Percentiles rank a stretch among this genome's conserved stretches.
Conservation (phyloP, 2,329 filamentous ascomycete genomes). For the Exophiala sp. region DNA sequence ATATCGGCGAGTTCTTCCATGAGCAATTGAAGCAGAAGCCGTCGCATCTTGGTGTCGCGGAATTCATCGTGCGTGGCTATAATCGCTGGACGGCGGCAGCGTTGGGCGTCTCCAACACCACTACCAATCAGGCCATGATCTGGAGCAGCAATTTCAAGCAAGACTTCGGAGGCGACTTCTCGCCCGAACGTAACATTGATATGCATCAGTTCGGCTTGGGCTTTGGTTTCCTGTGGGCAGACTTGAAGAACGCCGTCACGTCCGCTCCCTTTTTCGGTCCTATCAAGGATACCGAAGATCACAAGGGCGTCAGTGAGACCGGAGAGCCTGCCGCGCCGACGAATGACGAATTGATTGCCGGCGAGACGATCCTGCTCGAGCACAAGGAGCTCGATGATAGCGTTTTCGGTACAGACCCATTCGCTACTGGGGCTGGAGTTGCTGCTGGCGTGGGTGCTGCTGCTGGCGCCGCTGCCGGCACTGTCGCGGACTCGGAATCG, state of each 20-base stretch:
- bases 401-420: too few species aligned
- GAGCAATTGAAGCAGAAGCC: conserved; percentile 19
- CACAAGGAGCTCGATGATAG: conserved; percentile 6
- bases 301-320: conserved; percentile 26
- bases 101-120: conserved; percentile 17
- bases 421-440: neutral
- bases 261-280: conserved; percentile 24
- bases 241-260: conserved; percentile 23
- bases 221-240: conserved; percentile 27
- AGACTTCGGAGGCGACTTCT: conserved; percentile 26
- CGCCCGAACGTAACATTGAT: conserved; percentile 22
- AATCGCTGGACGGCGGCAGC: conserved; percentile 19
- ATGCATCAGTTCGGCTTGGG: conserved; percentile 29
- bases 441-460: neutral
- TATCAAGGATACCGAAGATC: conserved; percentile 23
- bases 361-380: conserved; percentile 18
- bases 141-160: conserved; percentile 29
- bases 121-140: conserved; percentile 27
- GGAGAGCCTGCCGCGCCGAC: conserved; percentile 22
- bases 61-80: conserved; percentile 26
- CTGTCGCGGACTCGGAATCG: too few species aligned
- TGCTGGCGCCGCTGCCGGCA: neutral
- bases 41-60: conserved; percentile 26
- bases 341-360: conserved; percentile 23
- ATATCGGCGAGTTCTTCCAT: conserved; percentile 24